phyloP scores from a whole-genome alignment of 2,329 filamentous ascomycete genomes.

The Fusarium abutilonis region DNA sequence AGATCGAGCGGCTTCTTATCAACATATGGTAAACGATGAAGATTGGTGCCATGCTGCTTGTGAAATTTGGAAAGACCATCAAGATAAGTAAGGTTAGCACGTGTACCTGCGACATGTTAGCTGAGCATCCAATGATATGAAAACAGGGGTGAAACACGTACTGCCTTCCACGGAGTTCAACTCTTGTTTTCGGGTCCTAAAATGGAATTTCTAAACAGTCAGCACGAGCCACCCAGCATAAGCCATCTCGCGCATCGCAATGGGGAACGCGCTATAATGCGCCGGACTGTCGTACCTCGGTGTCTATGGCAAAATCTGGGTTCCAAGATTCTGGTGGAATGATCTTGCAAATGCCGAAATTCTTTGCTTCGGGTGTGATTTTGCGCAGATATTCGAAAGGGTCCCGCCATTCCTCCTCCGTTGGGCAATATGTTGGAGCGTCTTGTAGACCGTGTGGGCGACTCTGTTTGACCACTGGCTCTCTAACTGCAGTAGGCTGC shows the following conservation, averaged over 20 bases:
- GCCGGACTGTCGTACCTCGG: slow-evolving; percentile 71
- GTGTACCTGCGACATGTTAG: slow-evolving; percentile 73
- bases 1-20: slow-evolving; percentile 97
- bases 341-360: slow-evolving; percentile 95
- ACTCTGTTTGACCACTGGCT: slow-evolving; percentile 78
- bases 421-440: slow-evolving; percentile 89
- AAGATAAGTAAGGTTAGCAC: slow-evolving; percentile 94
- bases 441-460: slow-evolving; percentile 87
- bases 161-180: slow-evolving; percentile 98
- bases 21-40: slow-evolving; percentile 94
- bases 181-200: slow-evolving; percentile 94
- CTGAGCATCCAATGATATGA: slow-evolving; percentile 6
- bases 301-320: slow-evolving; percentile 94
- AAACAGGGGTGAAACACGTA: slow-evolving; percentile 58
- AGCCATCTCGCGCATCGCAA: background rate
- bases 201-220: slow-evolving; percentile 83
- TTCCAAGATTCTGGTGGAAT: slow-evolving; percentile 95
- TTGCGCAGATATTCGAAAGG: slow-evolving; percentile 94
- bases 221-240: slow-evolving; percentile 13
- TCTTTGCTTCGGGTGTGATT: slow-evolving; percentile 83
- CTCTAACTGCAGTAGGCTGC: slow-evolving; percentile 78
- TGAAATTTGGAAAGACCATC: slow-evolving; percentile 96
- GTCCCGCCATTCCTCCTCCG: slow-evolving; percentile 93
- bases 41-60: slow-evolving; percentile 92
- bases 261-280: slow-evolving; percentile 16